A percentile compares a stretch with the other conserved stretches of the same genome.
Conservation (phyloP, 768 basidiomycete genomes). For the Boletus eberwhitei region DNA sequence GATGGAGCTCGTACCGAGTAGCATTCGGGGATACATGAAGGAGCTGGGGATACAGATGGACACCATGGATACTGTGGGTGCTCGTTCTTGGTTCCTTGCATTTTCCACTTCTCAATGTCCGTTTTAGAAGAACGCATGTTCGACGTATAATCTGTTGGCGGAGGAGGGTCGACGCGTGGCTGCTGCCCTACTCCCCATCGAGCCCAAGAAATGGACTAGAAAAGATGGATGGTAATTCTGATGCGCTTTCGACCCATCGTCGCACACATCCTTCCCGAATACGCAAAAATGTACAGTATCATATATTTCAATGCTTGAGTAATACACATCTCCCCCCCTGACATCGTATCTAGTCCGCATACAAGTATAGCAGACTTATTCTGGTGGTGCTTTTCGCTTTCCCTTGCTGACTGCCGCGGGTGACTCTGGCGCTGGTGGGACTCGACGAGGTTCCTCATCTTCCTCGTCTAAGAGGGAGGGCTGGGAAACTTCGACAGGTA, state of each 20-base stretch:
- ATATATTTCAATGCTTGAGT: constrained; percentile 5
- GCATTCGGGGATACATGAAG: constrained; percentile 63
- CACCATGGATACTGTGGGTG: constrained; percentile 74
- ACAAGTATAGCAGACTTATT: constrained; percentile 7
- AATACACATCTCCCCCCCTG: constrained; percentile 2
- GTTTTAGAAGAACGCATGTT: constrained; percentile 81
- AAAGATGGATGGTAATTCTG: constrained; percentile 14
- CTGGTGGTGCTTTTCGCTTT: constrained; percentile 55
- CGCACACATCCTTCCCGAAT: background rate
- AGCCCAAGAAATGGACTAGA: constrained; percentile 48
- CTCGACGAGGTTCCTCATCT: constrained; percentile 40
- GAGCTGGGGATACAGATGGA: constrained; percentile 84
- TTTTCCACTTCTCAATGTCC: background rate
- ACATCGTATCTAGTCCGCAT: background rate
- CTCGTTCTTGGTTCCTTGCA: background rate
- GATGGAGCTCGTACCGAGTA: constrained; percentile 65
- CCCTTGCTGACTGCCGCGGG: constrained; percentile 41
- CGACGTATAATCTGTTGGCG: constrained; percentile 89
- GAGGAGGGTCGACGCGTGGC: constrained; percentile 94
- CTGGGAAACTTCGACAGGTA: constrained; percentile 56
- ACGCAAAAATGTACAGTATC: constrained; percentile 15
- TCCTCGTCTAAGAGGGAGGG: constrained; percentile 63
- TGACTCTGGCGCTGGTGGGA: constrained; percentile 29
- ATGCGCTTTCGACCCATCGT: background rate
- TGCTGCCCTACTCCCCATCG: constrained; percentile 79